Conservation (phyloP, 805 yeast species). For the Scheffersomyces ergatensis region DNA sequence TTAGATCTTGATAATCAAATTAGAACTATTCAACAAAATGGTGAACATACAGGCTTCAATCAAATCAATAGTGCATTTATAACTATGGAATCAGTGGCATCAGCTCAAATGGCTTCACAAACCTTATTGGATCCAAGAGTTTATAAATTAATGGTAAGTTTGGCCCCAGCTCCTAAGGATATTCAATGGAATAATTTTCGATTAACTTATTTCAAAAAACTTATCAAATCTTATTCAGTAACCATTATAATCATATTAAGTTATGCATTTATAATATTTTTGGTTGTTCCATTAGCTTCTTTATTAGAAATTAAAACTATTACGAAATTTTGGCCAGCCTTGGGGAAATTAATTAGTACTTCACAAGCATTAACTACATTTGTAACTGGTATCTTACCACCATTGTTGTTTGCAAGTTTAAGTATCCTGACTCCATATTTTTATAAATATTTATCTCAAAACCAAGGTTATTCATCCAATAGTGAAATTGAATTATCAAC, state of each 20-base stretch:
- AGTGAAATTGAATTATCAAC: slow-evolving; percentile 60
- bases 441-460: slow-evolving; percentile 46
- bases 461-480: slow-evolving; percentile 54
- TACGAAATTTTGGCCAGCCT: slow-evolving; percentile 55
- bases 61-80: slow-evolving; percentile 46
- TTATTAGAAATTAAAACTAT: slow-evolving; percentile 56
- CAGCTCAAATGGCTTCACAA: slow-evolving; percentile 50
- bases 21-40: slow-evolving; percentile 27
- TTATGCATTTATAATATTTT: slow-evolving; percentile 51
- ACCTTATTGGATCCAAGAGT: slow-evolving; percentile 45
- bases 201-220: slow-evolving; percentile 34
- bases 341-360: slow-evolving; percentile 50
- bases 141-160: slow-evolving; percentile 36
- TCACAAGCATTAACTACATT: slow-evolving; percentile 52
- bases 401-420: slow-evolving; percentile 54
- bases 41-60: slow-evolving; percentile 31
- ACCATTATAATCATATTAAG: slow-evolving; percentile 46
- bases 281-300: slow-evolving; percentile 56
- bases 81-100: slow-evolving; percentile 47
- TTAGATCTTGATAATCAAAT: slow-evolving; percentile 39
- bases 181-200: slow-evolving; percentile 46
- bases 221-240: slow-evolving; percentile 37
- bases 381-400: slow-evolving; percentile 63
- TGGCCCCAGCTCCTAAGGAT: slow-evolving; percentile 49
- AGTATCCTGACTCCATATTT: slow-evolving; percentile 55